Conservation (phyloP, 352 stramenopile genomes). For the Phytophthora podocarpi region DNA sequence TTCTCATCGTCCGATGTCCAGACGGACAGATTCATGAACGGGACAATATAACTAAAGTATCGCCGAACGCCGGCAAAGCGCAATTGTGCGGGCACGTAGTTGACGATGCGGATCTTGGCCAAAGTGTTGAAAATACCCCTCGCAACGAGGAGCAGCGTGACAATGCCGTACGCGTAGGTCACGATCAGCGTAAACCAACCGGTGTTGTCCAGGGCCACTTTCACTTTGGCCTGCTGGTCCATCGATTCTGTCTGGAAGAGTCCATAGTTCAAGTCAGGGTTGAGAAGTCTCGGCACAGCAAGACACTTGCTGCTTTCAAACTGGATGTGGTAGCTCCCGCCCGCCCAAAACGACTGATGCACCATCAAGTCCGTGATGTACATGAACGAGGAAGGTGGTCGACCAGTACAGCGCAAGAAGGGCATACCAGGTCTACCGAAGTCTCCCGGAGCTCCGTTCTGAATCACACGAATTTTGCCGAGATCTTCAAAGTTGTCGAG, state of each 20-base stretch:
- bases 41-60: conserved; percentile 48
- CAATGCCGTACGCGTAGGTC: conserved; percentile 47
- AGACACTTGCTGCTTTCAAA: conserved; percentile 64
- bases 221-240: conserved; percentile 48
- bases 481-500: conserved; percentile 54
- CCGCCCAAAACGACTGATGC: conserved; percentile 59
- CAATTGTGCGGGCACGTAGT: conserved; percentile 48
- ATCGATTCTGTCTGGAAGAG: conserved; percentile 52
- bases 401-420: conserved; percentile 57
- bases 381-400: conserved; percentile 42
- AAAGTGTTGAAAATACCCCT: conserved; percentile 54
- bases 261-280: conserved; percentile 44
- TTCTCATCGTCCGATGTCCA: conserved; percentile 43
- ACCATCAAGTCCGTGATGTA: conserved; percentile 72
- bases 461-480: conserved; percentile 34
- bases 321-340: conserved; percentile 52
- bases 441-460: conserved; percentile 43
- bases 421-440: conserved; percentile 48
- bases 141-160: conserved; percentile 57
- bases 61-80: conserved; percentile 36
- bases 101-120: conserved; percentile 40
- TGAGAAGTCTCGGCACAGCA: conserved; percentile 45
- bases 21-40: conserved; percentile 49
- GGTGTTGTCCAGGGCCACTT: conserved; percentile 47
- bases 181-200: conserved; percentile 50